Conservation (phyloP, 73 alveolate species). For the Paramecium sexaurelia region DNA sequence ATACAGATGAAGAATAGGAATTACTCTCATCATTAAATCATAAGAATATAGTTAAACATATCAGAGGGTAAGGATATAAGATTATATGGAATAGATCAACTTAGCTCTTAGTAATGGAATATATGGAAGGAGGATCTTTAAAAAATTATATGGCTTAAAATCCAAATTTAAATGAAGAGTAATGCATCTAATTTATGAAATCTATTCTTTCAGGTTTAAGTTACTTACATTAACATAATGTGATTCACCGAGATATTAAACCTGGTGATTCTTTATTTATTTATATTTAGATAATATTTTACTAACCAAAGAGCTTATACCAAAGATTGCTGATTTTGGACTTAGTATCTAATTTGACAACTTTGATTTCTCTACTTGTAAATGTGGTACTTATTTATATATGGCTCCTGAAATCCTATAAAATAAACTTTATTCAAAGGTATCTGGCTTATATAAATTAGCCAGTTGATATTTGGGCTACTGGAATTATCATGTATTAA, state of each 20-base stretch:
- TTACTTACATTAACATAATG: constrained; percentile 20
- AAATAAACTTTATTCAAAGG: background rate
- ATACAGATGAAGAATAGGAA: background rate
- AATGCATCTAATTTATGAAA: background rate
- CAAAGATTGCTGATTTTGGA: constrained; percentile 45
- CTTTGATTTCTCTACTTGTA: background rate
- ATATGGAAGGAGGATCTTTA: constrained; percentile 51
- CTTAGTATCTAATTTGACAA: background rate
- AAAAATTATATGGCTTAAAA: background rate
- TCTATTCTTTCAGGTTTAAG: background rate
- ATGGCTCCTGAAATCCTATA: constrained; percentile 30
- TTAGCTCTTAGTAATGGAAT: constrained; percentile 18
- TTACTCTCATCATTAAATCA: background rate
- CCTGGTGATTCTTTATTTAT: background rate
- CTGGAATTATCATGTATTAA: constrained; percentile 35
- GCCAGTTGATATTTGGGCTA: constrained; percentile 49
- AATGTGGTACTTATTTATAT: background rate
- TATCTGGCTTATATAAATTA: background rate
- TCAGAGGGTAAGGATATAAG: background rate
- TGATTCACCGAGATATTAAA: constrained; percentile 21
- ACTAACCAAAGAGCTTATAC: background rate
- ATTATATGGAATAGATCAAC: background rate
- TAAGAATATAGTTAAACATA: constrained; percentile 8
- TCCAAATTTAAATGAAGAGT: background rate
- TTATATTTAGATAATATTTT: constrained; percentile 1